phyloP scores from a whole-genome alignment of 352 stramenopile species.

The Pythium vanterpoolii region DNA sequence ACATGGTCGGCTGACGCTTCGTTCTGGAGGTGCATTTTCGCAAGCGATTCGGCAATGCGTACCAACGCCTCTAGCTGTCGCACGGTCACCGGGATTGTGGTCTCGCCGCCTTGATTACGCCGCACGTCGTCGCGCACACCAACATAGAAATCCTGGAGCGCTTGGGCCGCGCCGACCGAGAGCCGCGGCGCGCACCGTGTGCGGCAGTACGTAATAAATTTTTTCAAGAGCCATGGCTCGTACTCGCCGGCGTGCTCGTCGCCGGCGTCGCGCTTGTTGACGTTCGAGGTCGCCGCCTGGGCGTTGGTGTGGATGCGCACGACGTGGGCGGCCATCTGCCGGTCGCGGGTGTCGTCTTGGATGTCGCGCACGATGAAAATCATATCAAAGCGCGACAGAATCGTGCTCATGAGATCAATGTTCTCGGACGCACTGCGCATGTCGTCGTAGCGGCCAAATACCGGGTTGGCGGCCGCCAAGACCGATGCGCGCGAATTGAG shows the following conservation, averaged over 20 bases:
- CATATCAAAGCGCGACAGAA: constrained; percentile 98
- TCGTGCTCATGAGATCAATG: constrained; percentile 99
- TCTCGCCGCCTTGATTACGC: constrained; percentile 66
- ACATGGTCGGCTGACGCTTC: constrained; percentile 90
- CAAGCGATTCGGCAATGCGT: constrained; percentile 95
- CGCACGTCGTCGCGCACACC: constrained; percentile 96
- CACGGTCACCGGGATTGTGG: constrained; percentile 97
- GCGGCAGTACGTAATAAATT: constrained; percentile 98
- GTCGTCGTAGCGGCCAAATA: constrained; percentile 98
- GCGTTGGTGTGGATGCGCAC: constrained; percentile 97
- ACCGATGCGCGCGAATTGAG: constrained; percentile 94
- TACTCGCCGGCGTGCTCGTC: constrained; percentile 53
- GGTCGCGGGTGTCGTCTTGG: constrained; percentile 94
- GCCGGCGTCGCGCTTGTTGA: constrained; percentile 22
- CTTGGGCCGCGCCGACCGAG: constrained; percentile 88
- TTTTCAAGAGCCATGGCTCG: constrained; percentile 92
- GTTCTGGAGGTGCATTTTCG: constrained; percentile 96
- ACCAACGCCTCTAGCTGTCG: constrained; percentile 98
- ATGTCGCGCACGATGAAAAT: constrained; percentile 99
- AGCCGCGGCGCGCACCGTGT: constrained; percentile 91
- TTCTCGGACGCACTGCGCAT: constrained; percentile 98
- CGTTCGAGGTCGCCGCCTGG: constrained; percentile 14
- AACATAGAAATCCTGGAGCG: constrained; percentile 97
- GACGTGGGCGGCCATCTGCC: constrained; percentile 97
- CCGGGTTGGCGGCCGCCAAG: constrained; percentile 96